Conservation (phyloP, 148 eudicot species). For the Camellia sinensis region DNA sequence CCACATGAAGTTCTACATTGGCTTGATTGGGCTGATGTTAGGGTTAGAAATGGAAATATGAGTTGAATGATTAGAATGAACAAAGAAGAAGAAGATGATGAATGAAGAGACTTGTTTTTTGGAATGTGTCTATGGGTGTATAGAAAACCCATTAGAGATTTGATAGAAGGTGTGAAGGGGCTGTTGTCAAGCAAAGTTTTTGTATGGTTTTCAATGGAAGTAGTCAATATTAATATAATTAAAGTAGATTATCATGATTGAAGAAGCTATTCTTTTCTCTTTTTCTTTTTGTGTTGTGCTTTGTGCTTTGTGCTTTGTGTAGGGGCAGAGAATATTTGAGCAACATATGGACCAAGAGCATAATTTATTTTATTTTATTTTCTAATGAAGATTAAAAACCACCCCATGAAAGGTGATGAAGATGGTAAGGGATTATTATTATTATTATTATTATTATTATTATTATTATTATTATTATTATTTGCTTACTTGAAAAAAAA, state of each 20-base stretch:
- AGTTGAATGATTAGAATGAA: conserved; percentile 15
- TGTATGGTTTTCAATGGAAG: neutral
- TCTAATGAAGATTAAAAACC: too few relatives aligned
- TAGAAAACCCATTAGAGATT: conserved; percentile 10
- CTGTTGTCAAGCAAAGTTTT: neutral
- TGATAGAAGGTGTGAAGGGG: neutral
- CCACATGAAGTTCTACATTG: conserved; percentile 72
- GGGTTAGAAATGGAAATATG: conserved; percentile 9
- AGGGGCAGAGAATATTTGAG: neutral
- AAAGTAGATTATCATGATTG: neutral
- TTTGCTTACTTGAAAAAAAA: too few relatives aligned
- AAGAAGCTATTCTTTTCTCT: neutral
- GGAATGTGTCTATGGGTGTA: neutral
- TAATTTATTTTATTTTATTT: too few relatives aligned
- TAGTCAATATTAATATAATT: neutral
- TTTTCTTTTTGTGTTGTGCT: neutral
- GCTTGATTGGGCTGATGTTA: conserved; percentile 48
- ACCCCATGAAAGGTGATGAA: too few relatives aligned
- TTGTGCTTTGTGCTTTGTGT: conserved; percentile 16
- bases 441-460: too few relatives aligned
- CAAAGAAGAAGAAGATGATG: conserved; percentile 5
- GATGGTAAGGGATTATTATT: too few relatives aligned
- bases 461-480: too few relatives aligned
- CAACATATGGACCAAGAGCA: neutral
- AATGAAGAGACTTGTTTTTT: neutral